phyloP scores from a whole-genome alignment of 495 filamentous ascomycete genomes.

The Penicillium psychrofluorescens region DNA sequence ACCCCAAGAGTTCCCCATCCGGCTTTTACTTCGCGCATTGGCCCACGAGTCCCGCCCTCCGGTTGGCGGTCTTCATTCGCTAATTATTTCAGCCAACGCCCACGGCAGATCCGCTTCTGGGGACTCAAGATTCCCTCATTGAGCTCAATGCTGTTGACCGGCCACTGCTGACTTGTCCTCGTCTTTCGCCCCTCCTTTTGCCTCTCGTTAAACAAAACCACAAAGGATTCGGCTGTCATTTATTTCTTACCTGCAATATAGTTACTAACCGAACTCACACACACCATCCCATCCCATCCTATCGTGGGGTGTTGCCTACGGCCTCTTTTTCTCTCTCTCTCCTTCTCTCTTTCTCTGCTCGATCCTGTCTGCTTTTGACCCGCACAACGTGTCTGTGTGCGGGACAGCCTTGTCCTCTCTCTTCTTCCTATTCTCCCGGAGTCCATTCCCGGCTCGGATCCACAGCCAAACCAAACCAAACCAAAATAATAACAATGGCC shows the following conservation, averaged over 20 bases:
- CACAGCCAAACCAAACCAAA: conserved; percentile 1
- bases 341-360: background rate
- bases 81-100: conserved; percentile 2
- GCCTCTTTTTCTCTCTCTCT: conserved; percentile 1
- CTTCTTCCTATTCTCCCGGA: conserved; percentile 1
- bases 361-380: background rate
- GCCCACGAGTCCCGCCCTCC: background rate
- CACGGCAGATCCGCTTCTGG: conserved; percentile 15
- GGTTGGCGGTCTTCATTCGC: conserved; percentile 1
- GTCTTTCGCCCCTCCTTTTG: conserved; percentile 4
- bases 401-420: conserved; percentile 2
- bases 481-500: conserved; percentile 26
- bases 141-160: conserved; percentile 13
- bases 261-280: too few species aligned
- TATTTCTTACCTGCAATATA: too few species aligned
- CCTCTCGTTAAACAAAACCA: too few species aligned
- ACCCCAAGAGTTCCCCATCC: background rate
- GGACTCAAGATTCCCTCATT: conserved; percentile 22
- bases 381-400: background rate
- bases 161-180: conserved; percentile 6
- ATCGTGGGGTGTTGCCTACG: background rate
- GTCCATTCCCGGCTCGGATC: conserved; percentile 3
- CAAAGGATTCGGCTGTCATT: too few species aligned
- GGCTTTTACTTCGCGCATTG: too few species aligned
- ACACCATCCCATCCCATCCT: too few species aligned